These are phyloP conservation scores for Dalechampia spathulata DNA, from an alignment of 441 rosid species.

Conservation along the genomic window DNA sequence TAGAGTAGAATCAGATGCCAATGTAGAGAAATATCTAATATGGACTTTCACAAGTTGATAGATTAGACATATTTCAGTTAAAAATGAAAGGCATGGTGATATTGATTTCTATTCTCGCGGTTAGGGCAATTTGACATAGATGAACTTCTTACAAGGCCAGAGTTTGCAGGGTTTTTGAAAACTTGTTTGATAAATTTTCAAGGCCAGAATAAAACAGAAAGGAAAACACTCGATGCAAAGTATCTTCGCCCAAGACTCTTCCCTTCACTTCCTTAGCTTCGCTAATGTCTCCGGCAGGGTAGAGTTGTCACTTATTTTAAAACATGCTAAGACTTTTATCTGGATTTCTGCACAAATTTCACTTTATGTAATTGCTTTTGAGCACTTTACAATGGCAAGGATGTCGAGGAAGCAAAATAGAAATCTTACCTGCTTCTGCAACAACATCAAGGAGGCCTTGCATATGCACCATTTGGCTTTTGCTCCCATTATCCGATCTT, in stretches of 20 bases:
- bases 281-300: background rate
- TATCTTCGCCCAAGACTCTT: background rate
- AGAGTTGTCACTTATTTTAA: too few relatives aligned
- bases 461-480: background rate
- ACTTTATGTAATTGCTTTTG: too few relatives aligned
- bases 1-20: background rate
- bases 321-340: too few relatives aligned
- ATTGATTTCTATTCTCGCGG: background rate
- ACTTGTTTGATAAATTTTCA: background rate
- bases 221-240: background rate
- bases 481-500: background rate
- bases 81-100: background rate
- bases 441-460: background rate
- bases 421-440: background rate
- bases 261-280: background rate
- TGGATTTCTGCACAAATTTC: too few relatives aligned
- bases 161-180: background rate
- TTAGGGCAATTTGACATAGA: background rate
- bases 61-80: background rate
- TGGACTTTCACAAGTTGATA: background rate
- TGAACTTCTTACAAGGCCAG: background rate
- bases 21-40: background rate
- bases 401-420: background rate
- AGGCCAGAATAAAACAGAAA: background rate
- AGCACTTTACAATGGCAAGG: background rate